Conservation (phyloP, 495 filamentous ascomycete genomes). For the Barbatosphaeria neglecta region DNA sequence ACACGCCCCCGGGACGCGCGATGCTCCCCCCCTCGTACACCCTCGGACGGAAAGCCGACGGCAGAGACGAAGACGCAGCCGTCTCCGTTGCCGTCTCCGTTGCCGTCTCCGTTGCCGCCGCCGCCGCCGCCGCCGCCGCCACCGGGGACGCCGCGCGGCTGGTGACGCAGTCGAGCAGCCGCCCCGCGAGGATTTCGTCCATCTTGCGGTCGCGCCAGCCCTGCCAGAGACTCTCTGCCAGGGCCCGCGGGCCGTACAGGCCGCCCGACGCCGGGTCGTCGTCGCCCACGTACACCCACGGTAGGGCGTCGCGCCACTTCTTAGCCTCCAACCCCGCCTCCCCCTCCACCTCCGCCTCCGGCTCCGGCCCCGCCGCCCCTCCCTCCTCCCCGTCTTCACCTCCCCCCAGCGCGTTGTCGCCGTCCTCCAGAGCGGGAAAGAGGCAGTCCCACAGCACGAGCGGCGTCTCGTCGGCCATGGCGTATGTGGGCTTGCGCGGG, state of each 20-base stretch:
- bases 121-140: slow-evolving; percentile 10
- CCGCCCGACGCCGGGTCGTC: slow-evolving; percentile 35
- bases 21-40: slow-evolving; percentile 61
- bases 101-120: neutral
- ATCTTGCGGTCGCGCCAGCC: slow-evolving; percentile 77
- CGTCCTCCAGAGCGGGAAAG: slow-evolving; percentile 49
- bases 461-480: slow-evolving; percentile 80
- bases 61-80: too few species aligned
- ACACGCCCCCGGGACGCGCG: slow-evolving; percentile 48
- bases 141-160: slow-evolving; percentile 24
- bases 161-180: slow-evolving; percentile 51
- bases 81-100: neutral
- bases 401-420: slow-evolving; percentile 1
- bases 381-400: too few species aligned
- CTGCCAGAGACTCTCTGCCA: slow-evolving; percentile 67
- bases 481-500: slow-evolving; percentile 67
- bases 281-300: slow-evolving; percentile 67
- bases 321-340: too few species aligned
- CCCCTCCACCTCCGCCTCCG: too few species aligned
- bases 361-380: too few species aligned
- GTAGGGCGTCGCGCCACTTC: slow-evolving; percentile 53
- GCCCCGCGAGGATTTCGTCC: slow-evolving; percentile 67
- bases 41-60: slow-evolving; percentile 33
- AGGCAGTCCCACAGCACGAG: slow-evolving; percentile 92
- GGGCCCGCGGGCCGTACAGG: slow-evolving; percentile 48